phyloP scores from a whole-genome alignment of 2,329 filamentous ascomycete species.

The Diplocarpon rosae region DNA sequence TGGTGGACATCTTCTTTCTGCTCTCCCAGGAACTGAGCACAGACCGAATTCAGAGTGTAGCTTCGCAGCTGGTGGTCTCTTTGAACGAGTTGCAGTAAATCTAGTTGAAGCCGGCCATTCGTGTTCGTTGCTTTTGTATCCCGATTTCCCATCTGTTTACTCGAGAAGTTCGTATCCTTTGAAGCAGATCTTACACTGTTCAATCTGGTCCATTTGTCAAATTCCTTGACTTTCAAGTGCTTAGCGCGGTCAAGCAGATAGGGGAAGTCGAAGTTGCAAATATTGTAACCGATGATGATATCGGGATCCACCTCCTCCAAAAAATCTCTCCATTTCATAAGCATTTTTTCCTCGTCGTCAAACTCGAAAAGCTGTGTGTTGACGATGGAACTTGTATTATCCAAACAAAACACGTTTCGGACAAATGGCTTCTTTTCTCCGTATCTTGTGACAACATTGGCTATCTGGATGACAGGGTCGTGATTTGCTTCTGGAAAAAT shows the following conservation, averaged over 20 bases:
- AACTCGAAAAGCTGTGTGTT: conserved; percentile 88
- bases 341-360: conserved; percentile 72
- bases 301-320: conserved; percentile 85
- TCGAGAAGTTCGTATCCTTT: conserved; percentile 79
- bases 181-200: conserved; percentile 58
- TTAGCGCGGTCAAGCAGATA: conserved; percentile 84
- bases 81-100: conserved; percentile 89
- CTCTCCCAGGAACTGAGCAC: conserved; percentile 85
- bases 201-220: conserved; percentile 81
- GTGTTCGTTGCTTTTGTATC: conserved; percentile 93
- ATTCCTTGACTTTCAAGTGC: conserved; percentile 67
- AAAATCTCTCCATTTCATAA: conserved; percentile 87
- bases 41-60: conserved; percentile 95
- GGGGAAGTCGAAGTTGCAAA: conserved; percentile 95
- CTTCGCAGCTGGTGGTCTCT: conserved; percentile 90
- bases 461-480: conserved; percentile 96
- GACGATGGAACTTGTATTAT: conserved; percentile 85
- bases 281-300: conserved; percentile 98
- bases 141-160: conserved; percentile 95
- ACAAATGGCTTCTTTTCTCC: conserved; percentile 95
- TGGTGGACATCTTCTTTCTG: conserved; percentile 99
- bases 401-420: conserved; percentile 90
- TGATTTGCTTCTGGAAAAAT: conserved; percentile 89
- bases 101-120: conserved; percentile 83
- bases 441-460: conserved; percentile 87